A percentile compares a stretch with the other conserved stretches of the same genome.
phyloP scores from a whole-genome alignment of 371 early-diverging fungal species.

The Phascolomyces articulosus region DNA sequence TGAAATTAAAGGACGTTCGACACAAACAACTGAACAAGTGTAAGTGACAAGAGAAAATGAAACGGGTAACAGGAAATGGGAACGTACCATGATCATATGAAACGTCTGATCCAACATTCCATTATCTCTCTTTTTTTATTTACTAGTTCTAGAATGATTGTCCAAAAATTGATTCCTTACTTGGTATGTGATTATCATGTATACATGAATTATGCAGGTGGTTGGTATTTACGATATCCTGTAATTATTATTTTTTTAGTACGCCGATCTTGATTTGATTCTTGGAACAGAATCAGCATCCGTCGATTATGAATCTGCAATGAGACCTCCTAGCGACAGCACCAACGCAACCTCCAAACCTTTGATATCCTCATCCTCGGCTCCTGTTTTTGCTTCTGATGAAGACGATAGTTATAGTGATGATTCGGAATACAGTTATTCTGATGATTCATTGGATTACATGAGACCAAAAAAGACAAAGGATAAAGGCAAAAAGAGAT shows the following conservation, averaged over 20 bases:
- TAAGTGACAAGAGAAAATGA: not conserved
- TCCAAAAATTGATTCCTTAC: not conserved
- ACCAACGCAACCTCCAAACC: too few relatives aligned
- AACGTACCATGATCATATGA: too few relatives aligned
- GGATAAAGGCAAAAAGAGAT: not conserved
- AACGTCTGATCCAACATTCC: too few relatives aligned
- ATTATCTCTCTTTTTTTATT: not conserved
- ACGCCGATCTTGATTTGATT: too few relatives aligned
- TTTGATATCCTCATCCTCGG: not conserved
- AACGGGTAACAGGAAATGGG: too few relatives aligned
- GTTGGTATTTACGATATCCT: too few relatives aligned
- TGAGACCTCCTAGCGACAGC: too few relatives aligned
- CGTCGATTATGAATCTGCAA: too few relatives aligned
- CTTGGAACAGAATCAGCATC: too few relatives aligned
- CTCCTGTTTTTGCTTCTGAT: too few relatives aligned
- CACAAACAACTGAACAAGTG: not conserved
- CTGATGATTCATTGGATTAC: slow-evolving; percentile 6
- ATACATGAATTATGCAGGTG: not conserved
- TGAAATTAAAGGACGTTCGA: slow-evolving; percentile 6
- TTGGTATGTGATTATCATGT: not conserved
- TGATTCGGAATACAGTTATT: not conserved
- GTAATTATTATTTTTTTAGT: too few relatives aligned
- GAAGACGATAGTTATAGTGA: not conserved
- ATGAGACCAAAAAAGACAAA: not conserved
- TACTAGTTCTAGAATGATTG: not conserved